Base-by-base conservation (phyloP, 1,284 basidiomycete genomes). In the Naganishia albida region DNA sequence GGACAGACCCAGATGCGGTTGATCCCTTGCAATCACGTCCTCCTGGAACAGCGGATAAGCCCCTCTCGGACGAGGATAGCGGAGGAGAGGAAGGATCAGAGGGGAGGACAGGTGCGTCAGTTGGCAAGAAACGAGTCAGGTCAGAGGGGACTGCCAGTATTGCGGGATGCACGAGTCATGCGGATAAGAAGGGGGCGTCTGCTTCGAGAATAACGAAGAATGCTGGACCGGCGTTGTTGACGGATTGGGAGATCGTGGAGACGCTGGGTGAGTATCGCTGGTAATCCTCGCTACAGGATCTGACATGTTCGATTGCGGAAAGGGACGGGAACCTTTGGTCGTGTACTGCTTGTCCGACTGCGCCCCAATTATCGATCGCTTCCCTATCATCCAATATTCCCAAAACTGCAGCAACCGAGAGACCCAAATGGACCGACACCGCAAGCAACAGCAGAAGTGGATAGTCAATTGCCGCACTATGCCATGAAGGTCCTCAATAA, bases 401-500 rank as follows among this genome's bases (percentile, higher is more conserved):
- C 77, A 3, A 76, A 78, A 60, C 70, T 77, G 4, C 75, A 73
- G 52, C 74, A 75, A 67, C 71, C 74, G 0, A 66, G 68, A 20
- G 75, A 79, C 53, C 74, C 77, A 1, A 69, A 68, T 26, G 69
- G 72, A 16, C 77, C 77, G 1, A 56, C 42, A 7, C 46, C 52
- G n/a, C 65, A 71, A 15, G 66, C 74, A 8, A 79, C 78, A 6
- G 73, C 73, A 65, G 73, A 75, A 18, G 72, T 77, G 40, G 76
- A 78, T 59, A 72, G 72, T 39, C 75, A 76, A 51, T 67, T 78
- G 54, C 78, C 79, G 0, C 79, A 80, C 65, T 82, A 81, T 70
- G 81, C 81, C 10, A 78, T 82, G 76, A 85, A 85, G 74, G 82
- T 84, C 7, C 72, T 85, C 42, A 74, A 78, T 43, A 84, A 85